Evolutionary conservation across 352 stramenopile genomes (phyloP).

Genomic region (Elongisporangium senticosum): DNA sequence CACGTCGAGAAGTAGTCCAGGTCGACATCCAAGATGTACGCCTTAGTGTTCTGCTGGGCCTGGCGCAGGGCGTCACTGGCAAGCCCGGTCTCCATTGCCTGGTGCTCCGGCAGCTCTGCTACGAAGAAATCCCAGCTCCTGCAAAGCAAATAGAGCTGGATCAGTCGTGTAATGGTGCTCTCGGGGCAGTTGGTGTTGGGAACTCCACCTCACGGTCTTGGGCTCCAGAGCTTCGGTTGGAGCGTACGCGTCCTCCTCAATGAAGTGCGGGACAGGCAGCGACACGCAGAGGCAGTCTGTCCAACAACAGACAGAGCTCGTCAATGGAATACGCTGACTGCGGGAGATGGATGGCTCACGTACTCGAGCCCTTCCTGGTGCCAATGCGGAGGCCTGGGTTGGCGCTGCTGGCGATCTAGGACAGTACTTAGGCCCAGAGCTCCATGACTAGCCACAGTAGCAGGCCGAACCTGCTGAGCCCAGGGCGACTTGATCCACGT

Average conservation of each 20-base stretch:
- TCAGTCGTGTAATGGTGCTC: too few species aligned
- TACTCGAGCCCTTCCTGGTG: conserved; percentile 5
- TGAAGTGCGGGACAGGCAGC: conserved; percentile 59
- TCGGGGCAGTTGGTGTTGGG: too few species aligned
- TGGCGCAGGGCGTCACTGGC: neutral
- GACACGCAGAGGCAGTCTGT: conserved; percentile 40
- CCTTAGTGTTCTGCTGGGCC: conserved; percentile 19
- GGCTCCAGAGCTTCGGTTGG: conserved; percentile 22
- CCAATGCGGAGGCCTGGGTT: conserved; percentile 6
- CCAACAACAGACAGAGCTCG: neutral
- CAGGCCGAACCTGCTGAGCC: conserved; percentile 48
- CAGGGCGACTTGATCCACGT: conserved; percentile 83
- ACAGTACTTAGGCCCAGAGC: neutral
- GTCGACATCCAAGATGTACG: conserved; percentile 79
- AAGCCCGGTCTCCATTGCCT: conserved; percentile 9
- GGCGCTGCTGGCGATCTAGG: neutral
- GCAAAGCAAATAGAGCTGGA: neutral
- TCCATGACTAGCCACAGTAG: neutral
- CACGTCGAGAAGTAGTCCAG: conserved; percentile 89
- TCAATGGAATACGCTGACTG: neutral
- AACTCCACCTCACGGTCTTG: conserved; percentile 21
- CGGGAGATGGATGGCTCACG: neutral
- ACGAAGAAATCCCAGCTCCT: conserved; percentile 42
- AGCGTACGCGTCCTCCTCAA: conserved; percentile 66
- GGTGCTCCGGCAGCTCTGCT: conserved; percentile 14